phyloP scores from a whole-genome alignment of 2,329 filamentous ascomycete species.

The Decorospora gaudefroyi region DNA sequence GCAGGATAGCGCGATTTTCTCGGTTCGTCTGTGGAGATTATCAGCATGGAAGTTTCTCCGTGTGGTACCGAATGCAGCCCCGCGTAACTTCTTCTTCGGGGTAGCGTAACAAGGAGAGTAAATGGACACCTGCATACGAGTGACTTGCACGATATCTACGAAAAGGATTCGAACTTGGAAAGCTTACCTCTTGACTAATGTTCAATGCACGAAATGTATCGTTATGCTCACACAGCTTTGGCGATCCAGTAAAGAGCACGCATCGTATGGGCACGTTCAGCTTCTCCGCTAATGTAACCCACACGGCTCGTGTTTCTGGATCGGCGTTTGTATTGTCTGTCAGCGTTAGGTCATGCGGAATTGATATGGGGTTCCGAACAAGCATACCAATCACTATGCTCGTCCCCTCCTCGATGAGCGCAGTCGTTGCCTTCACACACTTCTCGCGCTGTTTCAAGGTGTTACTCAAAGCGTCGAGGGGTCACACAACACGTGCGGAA shows the following conservation, averaged over 20 bases:
- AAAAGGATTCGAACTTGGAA: constrained; percentile 21
- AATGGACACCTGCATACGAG: constrained; percentile 3
- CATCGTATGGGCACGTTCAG: constrained; percentile 77
- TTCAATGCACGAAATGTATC: constrained; percentile 76
- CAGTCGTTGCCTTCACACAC: constrained; percentile 71
- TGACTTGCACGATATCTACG: constrained; percentile 12
- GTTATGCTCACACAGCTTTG: constrained; percentile 79
- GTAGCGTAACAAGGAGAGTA: constrained; percentile 14
- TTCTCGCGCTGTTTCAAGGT: constrained; percentile 58
- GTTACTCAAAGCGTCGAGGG: constrained; percentile 39
- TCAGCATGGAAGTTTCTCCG: constrained; percentile 23
- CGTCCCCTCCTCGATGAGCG: constrained; percentile 65
- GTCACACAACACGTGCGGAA: constrained; percentile 34
- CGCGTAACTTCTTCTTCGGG: constrained; percentile 16
- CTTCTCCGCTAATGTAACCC: constrained; percentile 74
- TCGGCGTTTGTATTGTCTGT: constrained; percentile 96
- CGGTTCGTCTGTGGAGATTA: constrained; percentile 69
- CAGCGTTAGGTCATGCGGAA: constrained; percentile 22
- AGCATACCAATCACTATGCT: constrained; percentile 77
- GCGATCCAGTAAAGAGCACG: constrained; percentile 76
- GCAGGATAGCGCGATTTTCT: constrained; percentile 73
- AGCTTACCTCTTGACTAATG: constrained; percentile 42
- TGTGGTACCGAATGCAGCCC: constrained; percentile 5
- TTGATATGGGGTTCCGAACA: constrained; percentile 20
- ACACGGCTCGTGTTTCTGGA: constrained; percentile 72